phyloP scores from a whole-genome alignment of 441 rosid genomes.

The Pelargonium myrrhifolium region DNA sequence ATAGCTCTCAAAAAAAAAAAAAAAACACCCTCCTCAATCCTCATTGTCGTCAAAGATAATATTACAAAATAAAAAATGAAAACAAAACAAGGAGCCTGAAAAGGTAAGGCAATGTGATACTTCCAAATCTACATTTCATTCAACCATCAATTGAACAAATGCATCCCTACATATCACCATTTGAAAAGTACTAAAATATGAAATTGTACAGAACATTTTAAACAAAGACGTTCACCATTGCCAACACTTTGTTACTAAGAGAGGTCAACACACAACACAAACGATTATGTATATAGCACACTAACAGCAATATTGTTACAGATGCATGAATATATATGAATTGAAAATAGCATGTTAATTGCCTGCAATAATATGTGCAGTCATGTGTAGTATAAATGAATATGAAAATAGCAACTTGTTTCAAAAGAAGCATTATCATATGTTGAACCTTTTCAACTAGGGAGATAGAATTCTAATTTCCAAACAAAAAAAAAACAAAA shows the following conservation, averaged over 20 bases:
- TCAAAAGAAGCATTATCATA: neutral
- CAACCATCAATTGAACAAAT: neutral
- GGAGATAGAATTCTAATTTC: too few relatives aligned
- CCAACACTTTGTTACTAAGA: neutral
- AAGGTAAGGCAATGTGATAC: neutral
- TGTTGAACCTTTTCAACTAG: neutral
- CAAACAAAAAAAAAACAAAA: too few relatives aligned
- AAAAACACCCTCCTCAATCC: neutral
- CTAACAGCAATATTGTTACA: too few relatives aligned
- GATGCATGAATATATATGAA: too few relatives aligned
- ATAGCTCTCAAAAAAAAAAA: neutral
- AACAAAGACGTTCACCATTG: neutral
- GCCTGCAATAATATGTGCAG: neutral
- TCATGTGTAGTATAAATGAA: neutral
- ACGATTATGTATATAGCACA: neutral
- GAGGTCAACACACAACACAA: neutral
- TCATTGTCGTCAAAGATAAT: too few relatives aligned
- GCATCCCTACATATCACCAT: neutral
- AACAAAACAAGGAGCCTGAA: neutral
- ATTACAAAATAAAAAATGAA: too few relatives aligned
- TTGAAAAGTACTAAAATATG: neutral
- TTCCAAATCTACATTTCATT: neutral
- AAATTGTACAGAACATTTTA: too few relatives aligned
- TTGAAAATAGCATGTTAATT: neutral
- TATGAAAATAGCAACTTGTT: neutral